A percentile compares a stretch with the other conserved stretches of the same genome.
Conservation (phyloP, 176 grass and related monocot genomes). For the maize (Zea mays) region DNA sequence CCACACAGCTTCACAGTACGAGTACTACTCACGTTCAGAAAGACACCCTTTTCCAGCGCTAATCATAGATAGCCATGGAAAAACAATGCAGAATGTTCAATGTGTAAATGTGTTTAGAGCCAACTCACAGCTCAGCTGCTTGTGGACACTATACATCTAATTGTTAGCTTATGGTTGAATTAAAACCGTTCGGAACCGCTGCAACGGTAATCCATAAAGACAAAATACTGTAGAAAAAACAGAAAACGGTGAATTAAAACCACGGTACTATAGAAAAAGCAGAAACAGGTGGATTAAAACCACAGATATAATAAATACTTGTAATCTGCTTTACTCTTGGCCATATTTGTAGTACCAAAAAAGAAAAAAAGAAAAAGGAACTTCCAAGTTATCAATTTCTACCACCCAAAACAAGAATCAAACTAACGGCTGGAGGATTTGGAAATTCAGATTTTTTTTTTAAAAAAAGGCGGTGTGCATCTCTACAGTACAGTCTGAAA, state of each 20-base stretch:
- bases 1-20: constrained; percentile 39
- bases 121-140: neutral
- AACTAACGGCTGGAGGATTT: constrained; percentile 6
- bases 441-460: neutral
- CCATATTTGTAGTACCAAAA: too few species aligned
- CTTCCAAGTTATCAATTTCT: neutral
- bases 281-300: too few species aligned
- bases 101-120: constrained; percentile 1
- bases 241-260: too few species aligned
- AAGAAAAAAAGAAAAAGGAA: too few species aligned
- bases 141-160: too few species aligned
- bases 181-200: too few species aligned
- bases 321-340: too few species aligned
- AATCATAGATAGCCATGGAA: constrained; percentile 44
- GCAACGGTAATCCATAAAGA: too few species aligned
- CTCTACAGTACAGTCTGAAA: constrained; percentile 6
- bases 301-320: too few species aligned
- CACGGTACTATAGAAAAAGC: too few species aligned
- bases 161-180: too few species aligned
- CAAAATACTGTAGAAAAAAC: too few species aligned
- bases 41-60: constrained; percentile 31
- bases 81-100: neutral
- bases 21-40: constrained; percentile 38
- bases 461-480: neutral
- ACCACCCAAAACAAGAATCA: constrained; percentile 20